Evolutionary conservation across 1,284 basidiomycete species (phyloP).

Genomic region (Cystobasidiaceae sp.): DNA sequence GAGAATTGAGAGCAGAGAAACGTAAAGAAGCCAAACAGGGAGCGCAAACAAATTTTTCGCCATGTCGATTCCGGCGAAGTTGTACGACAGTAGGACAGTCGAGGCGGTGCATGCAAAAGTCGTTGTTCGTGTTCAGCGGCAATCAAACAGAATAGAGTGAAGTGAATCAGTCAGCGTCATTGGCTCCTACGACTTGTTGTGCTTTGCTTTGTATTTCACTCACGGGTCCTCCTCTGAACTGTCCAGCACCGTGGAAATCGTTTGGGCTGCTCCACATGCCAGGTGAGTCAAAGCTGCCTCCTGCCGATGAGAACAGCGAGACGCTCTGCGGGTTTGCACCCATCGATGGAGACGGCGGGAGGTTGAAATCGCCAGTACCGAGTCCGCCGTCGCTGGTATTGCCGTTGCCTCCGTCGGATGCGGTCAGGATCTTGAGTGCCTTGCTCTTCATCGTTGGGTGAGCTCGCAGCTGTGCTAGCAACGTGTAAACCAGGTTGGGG

Average conservation of each 20-base stretch:
- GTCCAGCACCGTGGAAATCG: neutral
- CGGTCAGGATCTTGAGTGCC: conserved; percentile 7
- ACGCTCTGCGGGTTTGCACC: neutral
- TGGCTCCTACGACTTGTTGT: too few species aligned
- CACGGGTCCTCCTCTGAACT: conserved; percentile 2
- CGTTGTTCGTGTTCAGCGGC: too few species aligned
- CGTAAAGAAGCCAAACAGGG: too few species aligned
- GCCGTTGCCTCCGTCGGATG: neutral
- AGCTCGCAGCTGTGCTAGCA: neutral
- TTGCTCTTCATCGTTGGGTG: conserved; percentile 26
- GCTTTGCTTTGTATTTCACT: too few species aligned
- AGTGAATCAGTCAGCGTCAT: too few species aligned
- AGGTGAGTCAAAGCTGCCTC: conserved; percentile 4
- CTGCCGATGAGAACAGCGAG: neutral
- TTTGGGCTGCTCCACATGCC: neutral
- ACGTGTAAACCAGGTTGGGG: conserved; percentile 4
- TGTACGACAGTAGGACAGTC: too few species aligned
- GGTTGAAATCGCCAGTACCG: conserved; percentile 15
- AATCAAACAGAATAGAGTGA: too few species aligned
- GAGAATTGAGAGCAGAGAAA: too few species aligned
- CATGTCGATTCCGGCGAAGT: too few species aligned
- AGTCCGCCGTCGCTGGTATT: neutral
- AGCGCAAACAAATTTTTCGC: too few species aligned
- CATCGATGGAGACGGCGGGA: conserved; percentile 19
- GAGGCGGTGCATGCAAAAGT: too few species aligned